Evolutionary conservation across 371 early-diverging fungal genomes (phyloP), one percentile per base, ranked within the genome.

Genomic region (Circinella minor): DNA sequence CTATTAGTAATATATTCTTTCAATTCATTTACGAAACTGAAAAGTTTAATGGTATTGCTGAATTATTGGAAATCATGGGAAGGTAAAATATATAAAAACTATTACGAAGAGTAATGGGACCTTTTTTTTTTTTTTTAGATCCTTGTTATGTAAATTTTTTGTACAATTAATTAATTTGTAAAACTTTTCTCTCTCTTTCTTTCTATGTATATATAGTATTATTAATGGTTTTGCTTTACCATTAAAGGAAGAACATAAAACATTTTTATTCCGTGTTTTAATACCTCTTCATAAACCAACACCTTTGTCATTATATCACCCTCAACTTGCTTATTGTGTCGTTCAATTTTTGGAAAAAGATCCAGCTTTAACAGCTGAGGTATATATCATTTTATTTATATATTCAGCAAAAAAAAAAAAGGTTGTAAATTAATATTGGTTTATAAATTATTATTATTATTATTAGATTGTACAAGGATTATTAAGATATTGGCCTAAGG

Each of bases 201-300:
- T 27, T 27, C 27, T 27, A 2, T 27, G 27, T 2, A 43, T 43
- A 43, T 65, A 9, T 34, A 80, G 96, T 81, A 98, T 99, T 71
- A 98, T 99, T 83, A 99, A 99, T 81, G 99, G 99, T 15, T 99
- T 99, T 81, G 98, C 98, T 0, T 84, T 98, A 27, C 99, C 99
- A 36, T 79, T 99, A 51, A 98, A 98, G 81, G 96, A 98, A 65
- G 99, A 99, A 81, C 99, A 99, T 85, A 96, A 97, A 79, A 90
- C 89, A 4, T 99, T 99, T 80, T 76, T 99, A 63, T 91, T 91
- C 27, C 88, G 92, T 60, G 98, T 96, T 10, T 88, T 99, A 68
- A 80, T 99, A 63, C 99, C 99, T 36, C 85, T 99, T 55, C 99
- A 99, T 82, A 98, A 98, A 74, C 94, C 95, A 4, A 91, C 93